Conservation (phyloP, 78 protist species). For the Emiliania huxleyi region DNA sequence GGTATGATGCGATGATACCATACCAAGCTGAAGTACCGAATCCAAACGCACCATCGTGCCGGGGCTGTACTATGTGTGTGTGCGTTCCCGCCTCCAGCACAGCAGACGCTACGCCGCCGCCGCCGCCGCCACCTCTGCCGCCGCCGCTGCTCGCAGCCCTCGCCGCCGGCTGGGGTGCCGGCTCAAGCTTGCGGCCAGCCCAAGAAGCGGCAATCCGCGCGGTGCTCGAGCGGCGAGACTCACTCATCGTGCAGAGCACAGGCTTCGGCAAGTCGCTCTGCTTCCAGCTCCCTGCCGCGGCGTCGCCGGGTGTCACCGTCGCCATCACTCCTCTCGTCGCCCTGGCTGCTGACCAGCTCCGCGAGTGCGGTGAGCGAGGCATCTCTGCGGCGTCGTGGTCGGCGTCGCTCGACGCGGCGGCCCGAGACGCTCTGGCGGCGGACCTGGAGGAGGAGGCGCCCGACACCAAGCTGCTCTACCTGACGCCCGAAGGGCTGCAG, state of each 20-base stretch:
- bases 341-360: constrained; percentile 94
- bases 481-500: constrained; percentile 68
- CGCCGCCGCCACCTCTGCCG: too few relatives aligned
- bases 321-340: constrained; percentile 97
- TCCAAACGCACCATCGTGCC: too few relatives aligned
- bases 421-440: background rate
- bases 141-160: too few relatives aligned
- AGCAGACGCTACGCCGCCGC: too few relatives aligned
- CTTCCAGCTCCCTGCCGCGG: constrained; percentile 57
- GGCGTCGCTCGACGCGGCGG: background rate
- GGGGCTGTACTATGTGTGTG: too few relatives aligned
- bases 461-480: constrained; percentile 51
- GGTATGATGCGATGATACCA: too few relatives aligned
- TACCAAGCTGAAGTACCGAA: too few relatives aligned
- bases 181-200: too few relatives aligned
- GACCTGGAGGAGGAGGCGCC: background rate
- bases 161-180: too few relatives aligned
- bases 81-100: too few relatives aligned
- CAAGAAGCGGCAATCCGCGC: background rate
- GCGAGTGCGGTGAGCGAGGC: background rate
- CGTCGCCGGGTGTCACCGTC: constrained; percentile 35
- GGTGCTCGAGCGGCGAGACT: constrained; percentile 48
- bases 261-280: constrained; percentile 87
- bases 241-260: constrained; percentile 94
- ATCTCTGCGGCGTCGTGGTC: background rate